Percentiles rank a stretch among this genome's conserved stretches.
Evolutionary conservation across 2,329 filamentous ascomycete genomes (phyloP).

Genomic region (Aspergillus ochraceoroseus): DNA sequence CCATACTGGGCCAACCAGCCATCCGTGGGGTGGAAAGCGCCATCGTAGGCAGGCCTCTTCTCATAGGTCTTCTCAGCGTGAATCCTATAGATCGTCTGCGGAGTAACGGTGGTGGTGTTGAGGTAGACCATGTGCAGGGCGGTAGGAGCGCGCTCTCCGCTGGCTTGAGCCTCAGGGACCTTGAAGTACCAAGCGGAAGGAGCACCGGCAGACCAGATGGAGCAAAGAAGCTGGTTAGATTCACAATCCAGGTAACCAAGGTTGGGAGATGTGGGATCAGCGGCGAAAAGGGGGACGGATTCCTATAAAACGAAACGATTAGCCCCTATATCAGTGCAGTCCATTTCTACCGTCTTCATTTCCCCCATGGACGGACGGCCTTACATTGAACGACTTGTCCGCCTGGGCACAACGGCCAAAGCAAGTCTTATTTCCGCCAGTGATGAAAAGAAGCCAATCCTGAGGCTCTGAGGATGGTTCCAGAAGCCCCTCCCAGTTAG

Average conservation of each 20-base stretch:
- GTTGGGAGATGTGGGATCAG: slow-evolving; percentile 51
- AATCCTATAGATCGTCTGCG: slow-evolving; percentile 54
- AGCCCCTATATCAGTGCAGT: slow-evolving; percentile 6
- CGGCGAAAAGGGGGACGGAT: slow-evolving; percentile 51
- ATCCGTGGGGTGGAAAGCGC: slow-evolving; percentile 58
- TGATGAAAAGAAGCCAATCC: slow-evolving; percentile 59
- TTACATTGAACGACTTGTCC: slow-evolving; percentile 51
- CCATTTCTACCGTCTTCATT: background rate
- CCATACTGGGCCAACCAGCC: slow-evolving; percentile 52
- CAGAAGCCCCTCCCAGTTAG: slow-evolving; percentile 55
- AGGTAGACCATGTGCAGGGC: slow-evolving; percentile 52
- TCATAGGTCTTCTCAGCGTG: slow-evolving; percentile 55
- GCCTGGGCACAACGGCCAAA: slow-evolving; percentile 54
- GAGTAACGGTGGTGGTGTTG: slow-evolving; percentile 55
- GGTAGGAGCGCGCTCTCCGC: slow-evolving; percentile 51
- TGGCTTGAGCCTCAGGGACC: slow-evolving; percentile 50
- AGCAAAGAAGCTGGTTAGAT: slow-evolving; percentile 54
- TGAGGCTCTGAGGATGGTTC: slow-evolving; percentile 40
- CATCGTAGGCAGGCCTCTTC: slow-evolving; percentile 51
- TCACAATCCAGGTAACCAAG: slow-evolving; percentile 59
- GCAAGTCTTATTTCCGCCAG: slow-evolving; percentile 62
- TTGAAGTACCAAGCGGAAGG: slow-evolving; percentile 56
- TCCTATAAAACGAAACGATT: slow-evolving; percentile 39
- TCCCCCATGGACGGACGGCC: slow-evolving; percentile 17
- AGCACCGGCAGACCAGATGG: slow-evolving; percentile 54